Evolutionary conservation across 768 basidiomycete genomes (phyloP), one percentile per base, ranked within the genome.

Genomic region (Termitomyces sp.): DNA sequence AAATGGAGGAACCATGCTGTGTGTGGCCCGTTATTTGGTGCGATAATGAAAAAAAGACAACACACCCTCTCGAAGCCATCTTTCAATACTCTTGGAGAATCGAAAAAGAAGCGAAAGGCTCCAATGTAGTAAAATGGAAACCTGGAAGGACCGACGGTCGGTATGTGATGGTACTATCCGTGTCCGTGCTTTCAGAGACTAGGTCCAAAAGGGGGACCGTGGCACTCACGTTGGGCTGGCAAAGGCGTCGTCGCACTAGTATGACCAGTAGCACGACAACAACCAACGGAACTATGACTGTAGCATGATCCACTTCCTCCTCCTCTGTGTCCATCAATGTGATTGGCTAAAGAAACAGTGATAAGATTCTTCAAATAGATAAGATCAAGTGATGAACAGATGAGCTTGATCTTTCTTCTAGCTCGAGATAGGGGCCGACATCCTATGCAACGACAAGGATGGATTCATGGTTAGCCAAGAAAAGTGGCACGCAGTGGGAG

Each of bases 151-250:
- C 72, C 71, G 16, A 65, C 38, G 12, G 65, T 60, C 22, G 67
- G 69, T 28, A 72, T 70, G 36, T 65, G 62, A 22, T 59, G 64
- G 16, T 71, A 58, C 72, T 73, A 14, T 9, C 18, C 24, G 18
- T 45, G n/a, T 9, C 18, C 24, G 18, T 45, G 9, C 14, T 0
- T 22, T 52, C 16, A 35, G 4, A 4, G 30, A 18, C 24, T 10
- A 16, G 16, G 22, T 36, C 7, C 7, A 9, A 45, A 33, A 46
- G 12, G 12, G 28, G 14, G 14, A 22, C 12, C 14, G 14, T 10
- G 42, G 18, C 24, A 53, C 62, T 26, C 53, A 60, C 62, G 28
- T 46, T 49, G 32, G 59, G 54, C 33, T 58, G 45, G 24, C n/a
- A 22, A 8, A 38, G 32, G 10, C 49, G 32, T 26, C 50, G 22